phyloP scores from a whole-genome alignment of 768 basidiomycete genomes.

The Clathrus columnatus region DNA sequence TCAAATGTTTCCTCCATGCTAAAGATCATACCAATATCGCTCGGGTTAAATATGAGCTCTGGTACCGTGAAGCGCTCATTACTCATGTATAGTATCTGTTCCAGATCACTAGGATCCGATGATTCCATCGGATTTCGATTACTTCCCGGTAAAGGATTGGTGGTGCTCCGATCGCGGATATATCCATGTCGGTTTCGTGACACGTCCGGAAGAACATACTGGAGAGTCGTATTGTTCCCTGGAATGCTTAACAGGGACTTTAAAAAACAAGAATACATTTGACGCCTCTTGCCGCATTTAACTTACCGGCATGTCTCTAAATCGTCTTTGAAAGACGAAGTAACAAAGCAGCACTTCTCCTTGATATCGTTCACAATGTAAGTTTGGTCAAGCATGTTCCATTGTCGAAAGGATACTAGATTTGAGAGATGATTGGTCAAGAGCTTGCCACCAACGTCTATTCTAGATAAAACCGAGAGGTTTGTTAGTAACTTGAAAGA shows the following conservation, averaged over 20 bases:
- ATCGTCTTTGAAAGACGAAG: slow-evolving; percentile 57
- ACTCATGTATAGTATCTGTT: slow-evolving; percentile 74
- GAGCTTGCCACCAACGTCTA: slow-evolving; percentile 93
- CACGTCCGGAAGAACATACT: slow-evolving; percentile 88
- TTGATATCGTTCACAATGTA: slow-evolving; percentile 90
- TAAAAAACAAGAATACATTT: not conserved
- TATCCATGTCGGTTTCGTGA: slow-evolving; percentile 54
- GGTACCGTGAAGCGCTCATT: slow-evolving; percentile 90
- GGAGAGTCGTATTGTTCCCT: slow-evolving; percentile 60
- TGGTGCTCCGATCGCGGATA: slow-evolving; percentile 27
- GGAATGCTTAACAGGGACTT: slow-evolving; percentile 30
- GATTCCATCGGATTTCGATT: slow-evolving; percentile 21
- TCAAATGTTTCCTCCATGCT: not conserved
- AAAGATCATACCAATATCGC: slow-evolving; percentile 62
- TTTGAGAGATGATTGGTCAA: slow-evolving; percentile 94
- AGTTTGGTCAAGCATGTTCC: slow-evolving; percentile 98
- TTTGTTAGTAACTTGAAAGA: slow-evolving; percentile 14
- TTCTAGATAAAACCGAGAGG: slow-evolving; percentile 35
- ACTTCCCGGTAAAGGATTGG: not conserved
- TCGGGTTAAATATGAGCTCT: slow-evolving; percentile 86
- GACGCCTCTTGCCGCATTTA: not conserved
- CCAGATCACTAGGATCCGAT: slow-evolving; percentile 44
- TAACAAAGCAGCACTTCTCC: slow-evolving; percentile 84
- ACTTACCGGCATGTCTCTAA: slow-evolving; percentile 73
- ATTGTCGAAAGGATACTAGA: slow-evolving; percentile 88